phyloP scores from a whole-genome alignment of 2,329 filamentous ascomycete genomes.

The Cladophialophora chaetospira region DNA sequence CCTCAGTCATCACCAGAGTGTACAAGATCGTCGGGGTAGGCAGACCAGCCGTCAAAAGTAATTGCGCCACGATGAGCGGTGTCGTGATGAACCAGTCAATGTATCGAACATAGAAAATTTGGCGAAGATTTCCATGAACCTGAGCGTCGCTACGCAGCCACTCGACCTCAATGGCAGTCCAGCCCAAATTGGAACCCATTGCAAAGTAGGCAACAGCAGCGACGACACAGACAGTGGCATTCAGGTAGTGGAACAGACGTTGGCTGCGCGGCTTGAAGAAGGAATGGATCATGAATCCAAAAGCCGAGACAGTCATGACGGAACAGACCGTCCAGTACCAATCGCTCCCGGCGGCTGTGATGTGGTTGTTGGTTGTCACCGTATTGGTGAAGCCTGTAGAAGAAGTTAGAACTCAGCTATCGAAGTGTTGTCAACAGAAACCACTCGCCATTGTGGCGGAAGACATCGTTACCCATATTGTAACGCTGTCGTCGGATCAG shows the following conservation, averaged over 20 bases:
- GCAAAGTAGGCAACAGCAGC: constrained; percentile 63
- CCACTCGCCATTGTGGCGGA: constrained; percentile 31
- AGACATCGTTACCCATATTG: constrained; percentile 31
- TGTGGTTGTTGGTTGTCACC: constrained; percentile 34
- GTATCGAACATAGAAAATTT: constrained; percentile 69
- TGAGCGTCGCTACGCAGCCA: constrained; percentile 51
- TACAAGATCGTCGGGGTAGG: constrained; percentile 66
- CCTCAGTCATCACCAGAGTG: constrained; percentile 62
- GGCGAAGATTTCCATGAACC: constrained; percentile 56
- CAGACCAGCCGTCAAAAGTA: constrained; percentile 65
- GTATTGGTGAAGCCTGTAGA: constrained; percentile 35
- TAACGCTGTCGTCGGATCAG: background rate
- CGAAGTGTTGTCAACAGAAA: too few relatives aligned
- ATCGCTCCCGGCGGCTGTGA: constrained; percentile 32
- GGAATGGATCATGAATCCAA: constrained; percentile 30
- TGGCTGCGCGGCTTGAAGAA: constrained; percentile 28
- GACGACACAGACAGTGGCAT: constrained; percentile 31
- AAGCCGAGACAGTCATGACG: constrained; percentile 25
- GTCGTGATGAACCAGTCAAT: constrained; percentile 67
- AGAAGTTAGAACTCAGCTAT: too few relatives aligned
- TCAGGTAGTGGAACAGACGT: constrained; percentile 33
- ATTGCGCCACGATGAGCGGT: constrained; percentile 62
- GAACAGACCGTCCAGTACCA: constrained; percentile 32
- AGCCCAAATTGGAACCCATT: constrained; percentile 68
- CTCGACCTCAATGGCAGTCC: constrained; percentile 64